phyloP scores from a whole-genome alignment of 2,329 filamentous ascomycete genomes.

The Raffaelea ambrosiae region DNA sequence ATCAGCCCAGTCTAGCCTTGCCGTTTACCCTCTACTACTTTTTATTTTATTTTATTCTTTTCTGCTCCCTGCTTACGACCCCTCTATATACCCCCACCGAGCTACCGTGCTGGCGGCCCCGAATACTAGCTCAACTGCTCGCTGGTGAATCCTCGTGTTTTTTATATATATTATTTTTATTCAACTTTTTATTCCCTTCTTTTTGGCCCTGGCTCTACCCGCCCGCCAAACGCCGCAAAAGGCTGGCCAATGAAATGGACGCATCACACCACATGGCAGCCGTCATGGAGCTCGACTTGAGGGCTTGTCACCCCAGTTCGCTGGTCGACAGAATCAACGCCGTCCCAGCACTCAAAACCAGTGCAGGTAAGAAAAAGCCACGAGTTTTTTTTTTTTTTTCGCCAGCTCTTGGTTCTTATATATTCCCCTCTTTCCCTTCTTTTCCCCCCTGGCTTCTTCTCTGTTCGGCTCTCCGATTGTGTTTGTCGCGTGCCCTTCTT shows the following conservation, averaged over 20 bases:
- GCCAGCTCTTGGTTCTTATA: constrained; percentile 1
- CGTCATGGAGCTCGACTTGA: constrained; percentile 42
- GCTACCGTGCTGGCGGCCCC: too few species aligned
- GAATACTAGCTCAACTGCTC: too few species aligned
- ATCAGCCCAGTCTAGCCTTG: background rate
- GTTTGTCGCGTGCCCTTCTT: background rate
- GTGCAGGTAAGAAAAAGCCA: constrained; percentile 46
- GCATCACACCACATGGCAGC: constrained; percentile 24
- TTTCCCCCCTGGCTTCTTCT: background rate
- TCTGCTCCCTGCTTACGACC: background rate
- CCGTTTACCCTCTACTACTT: background rate
- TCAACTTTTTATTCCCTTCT: background rate
- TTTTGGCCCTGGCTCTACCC: background rate
- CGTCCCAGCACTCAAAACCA: constrained; percentile 50
- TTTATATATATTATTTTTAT: background rate
- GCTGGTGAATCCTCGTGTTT: background rate
- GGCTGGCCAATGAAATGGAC: constrained; percentile 24
- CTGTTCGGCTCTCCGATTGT: background rate
- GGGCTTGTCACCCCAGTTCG: constrained; percentile 35
- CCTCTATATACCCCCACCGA: too few species aligned
- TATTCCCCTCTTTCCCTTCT: background rate
- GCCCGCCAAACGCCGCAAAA: background rate
- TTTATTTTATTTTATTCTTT: background rate
- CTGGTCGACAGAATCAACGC: constrained; percentile 47
- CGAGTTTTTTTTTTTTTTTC: constrained; percentile 10